Evolutionary conservation across 805 yeast species (phyloP).

Genomic region (Pichia manshurica): DNA sequence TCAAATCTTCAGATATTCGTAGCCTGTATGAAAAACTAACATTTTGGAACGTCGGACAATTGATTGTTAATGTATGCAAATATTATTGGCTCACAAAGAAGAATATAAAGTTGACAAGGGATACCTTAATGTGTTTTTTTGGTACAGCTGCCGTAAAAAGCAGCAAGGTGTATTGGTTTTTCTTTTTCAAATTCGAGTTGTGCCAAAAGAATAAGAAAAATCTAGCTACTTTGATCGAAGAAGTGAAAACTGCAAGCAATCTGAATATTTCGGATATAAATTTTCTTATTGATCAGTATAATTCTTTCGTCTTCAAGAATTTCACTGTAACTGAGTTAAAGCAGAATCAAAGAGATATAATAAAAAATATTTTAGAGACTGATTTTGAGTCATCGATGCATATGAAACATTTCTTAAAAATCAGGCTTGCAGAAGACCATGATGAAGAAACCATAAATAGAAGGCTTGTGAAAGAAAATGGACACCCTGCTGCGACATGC

Average conservation of each 20-base stretch:
- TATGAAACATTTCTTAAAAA: constrained; percentile 29
- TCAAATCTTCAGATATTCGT: constrained; percentile 15
- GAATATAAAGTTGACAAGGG: constrained; percentile 23
- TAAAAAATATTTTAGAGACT: constrained; percentile 26
- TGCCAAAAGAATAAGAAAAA: constrained; percentile 38
- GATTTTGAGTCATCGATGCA: constrained; percentile 30
- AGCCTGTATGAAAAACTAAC: constrained; percentile 16
- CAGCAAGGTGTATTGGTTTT: constrained; percentile 51
- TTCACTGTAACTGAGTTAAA: constrained; percentile 20
- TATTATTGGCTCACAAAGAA: constrained; percentile 21
- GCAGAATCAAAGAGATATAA: constrained; percentile 21
- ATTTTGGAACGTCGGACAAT: constrained; percentile 23
- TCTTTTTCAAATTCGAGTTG: constrained; percentile 50
- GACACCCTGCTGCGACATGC: constrained; percentile 32
- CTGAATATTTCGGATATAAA: constrained; percentile 47
- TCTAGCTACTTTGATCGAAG: constrained; percentile 39
- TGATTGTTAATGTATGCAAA: constrained; percentile 27
- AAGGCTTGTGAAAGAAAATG: constrained; percentile 28
- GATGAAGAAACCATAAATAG: constrained; percentile 28
- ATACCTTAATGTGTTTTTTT: constrained; percentile 22
- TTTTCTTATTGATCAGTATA: constrained; percentile 33
- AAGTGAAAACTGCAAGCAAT: constrained; percentile 39
- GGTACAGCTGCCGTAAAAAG: constrained; percentile 31
- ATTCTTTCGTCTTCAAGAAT: constrained; percentile 32
- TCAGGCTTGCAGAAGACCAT: constrained; percentile 25